Evolutionary conservation across 352 stramenopile genomes (phyloP).

Genomic region (Globisporangium heterothallicum): DNA sequence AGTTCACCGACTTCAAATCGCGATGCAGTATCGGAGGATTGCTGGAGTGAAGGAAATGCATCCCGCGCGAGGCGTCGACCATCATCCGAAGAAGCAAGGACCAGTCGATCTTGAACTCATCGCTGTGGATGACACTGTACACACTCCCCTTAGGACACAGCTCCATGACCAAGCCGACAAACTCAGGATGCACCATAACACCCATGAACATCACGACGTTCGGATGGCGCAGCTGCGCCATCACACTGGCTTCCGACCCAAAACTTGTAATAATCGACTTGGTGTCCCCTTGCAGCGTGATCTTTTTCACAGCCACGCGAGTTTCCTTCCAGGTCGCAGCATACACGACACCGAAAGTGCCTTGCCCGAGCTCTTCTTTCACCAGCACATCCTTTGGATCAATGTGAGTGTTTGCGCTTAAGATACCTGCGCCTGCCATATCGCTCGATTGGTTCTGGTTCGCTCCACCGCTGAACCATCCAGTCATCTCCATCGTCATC

Average conservation of each 20-base stretch:
- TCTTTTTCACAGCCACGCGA: slow-evolving; percentile 80
- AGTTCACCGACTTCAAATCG: slow-evolving; percentile 88
- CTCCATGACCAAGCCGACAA: slow-evolving; percentile 86
- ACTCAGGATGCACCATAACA: slow-evolving; percentile 84
- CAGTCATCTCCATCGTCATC: slow-evolving; percentile 88
- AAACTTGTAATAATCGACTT: slow-evolving; percentile 83
- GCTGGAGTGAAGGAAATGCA: slow-evolving; percentile 90
- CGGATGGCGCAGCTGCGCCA: slow-evolving; percentile 76
- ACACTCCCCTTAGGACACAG: slow-evolving; percentile 83
- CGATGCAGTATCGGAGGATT: slow-evolving; percentile 85
- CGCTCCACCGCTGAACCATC: slow-evolving; percentile 80
- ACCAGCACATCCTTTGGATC: slow-evolving; percentile 77
- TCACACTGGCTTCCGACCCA: slow-evolving; percentile 73
- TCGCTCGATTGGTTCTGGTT: slow-evolving; percentile 43
- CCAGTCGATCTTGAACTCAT: slow-evolving; percentile 83
- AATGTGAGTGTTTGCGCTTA: slow-evolving; percentile 81
- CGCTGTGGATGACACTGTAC: slow-evolving; percentile 74
- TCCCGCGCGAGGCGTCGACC: slow-evolving; percentile 80
- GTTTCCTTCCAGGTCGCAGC: slow-evolving; percentile 79
- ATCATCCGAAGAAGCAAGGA: slow-evolving; percentile 82
- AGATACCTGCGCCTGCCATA: slow-evolving; percentile 36
- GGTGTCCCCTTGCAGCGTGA: slow-evolving; percentile 70
- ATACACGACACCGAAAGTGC: slow-evolving; percentile 76
- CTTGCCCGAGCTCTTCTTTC: slow-evolving; percentile 72
- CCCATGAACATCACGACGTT: slow-evolving; percentile 91